Base-by-base conservation (phyloP, 2,329 filamentous ascomycete genomes). In the Proliferodiscus dingleyae region DNA sequence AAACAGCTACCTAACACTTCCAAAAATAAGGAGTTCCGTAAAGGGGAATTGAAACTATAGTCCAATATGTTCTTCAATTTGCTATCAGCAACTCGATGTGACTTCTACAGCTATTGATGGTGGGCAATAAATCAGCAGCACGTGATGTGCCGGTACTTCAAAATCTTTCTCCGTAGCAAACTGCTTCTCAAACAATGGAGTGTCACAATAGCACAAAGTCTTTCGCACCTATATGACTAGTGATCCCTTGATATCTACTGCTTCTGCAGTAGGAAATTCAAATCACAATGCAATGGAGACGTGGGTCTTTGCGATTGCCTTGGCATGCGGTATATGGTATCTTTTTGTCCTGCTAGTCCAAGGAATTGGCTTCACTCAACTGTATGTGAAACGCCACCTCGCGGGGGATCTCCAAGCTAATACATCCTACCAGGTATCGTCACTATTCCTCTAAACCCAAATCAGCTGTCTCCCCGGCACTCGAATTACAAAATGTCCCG, bases 401-500 rank as follows among this genome's bases (percentile, higher is more conserved):
- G 21, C 9, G 10, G 15, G 16, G n/a, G 13, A 10, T 3, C 26
- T 22, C 49, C 21, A 40, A 23, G 21, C 41, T 47, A 32, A 52
- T 37, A 22, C 34, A 45, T 16, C 43, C 40, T 9, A 6, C 23
- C 55, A 77, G 80, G 51, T 77, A 78, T 56, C 72, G 71, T 33
- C 64, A 73, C 56, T 80, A 77, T 62, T 77, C 77, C 0, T 66
- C 64, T 2, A 69, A 66, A 3, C 74, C 74, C 2, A 60, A 63
- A n/a, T 65, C 70, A 5, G 69, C 78, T 4, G 62, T 75, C 13
- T 80, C 79, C 3, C 68, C 78, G 2, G 65, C 64, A 0, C 66
- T 83, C 1, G 66, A 68, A 3, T 60, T 68, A 32, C 64, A 75
- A 54, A 68, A 81, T 30, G 72, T 89, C 3, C 91, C 90, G 13